Conservation (phyloP, 495 filamentous ascomycete species). For the Sabuloglossum arenarium region DNA sequence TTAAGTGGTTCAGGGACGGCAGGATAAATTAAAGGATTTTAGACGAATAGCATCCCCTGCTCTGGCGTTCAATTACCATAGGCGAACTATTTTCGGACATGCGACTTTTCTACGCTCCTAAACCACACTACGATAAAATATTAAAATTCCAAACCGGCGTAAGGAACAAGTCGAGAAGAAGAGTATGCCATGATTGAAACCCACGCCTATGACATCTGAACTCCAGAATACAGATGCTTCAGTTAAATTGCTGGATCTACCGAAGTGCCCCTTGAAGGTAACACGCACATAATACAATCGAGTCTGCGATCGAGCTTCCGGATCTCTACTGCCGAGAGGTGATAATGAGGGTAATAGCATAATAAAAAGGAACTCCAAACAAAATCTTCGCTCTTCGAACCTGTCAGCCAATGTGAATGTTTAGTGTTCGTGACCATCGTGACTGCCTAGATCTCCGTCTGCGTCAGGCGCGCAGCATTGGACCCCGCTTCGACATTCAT, state of each 20-base stretch:
- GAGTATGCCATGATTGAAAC: not conserved
- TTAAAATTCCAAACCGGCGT: no score
- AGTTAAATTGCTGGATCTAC: not conserved
- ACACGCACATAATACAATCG: no score
- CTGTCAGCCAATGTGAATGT: not conserved
- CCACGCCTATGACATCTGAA: not conserved
- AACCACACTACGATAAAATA: no score
- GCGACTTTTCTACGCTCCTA: no score
- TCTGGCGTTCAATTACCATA: no score
- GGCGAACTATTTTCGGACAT: no score
- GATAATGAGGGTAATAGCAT: no score
- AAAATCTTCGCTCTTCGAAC: not conserved
- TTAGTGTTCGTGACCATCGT: not conserved
- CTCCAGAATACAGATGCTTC: not conserved
- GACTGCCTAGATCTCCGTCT: not conserved
- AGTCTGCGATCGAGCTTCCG: no score
- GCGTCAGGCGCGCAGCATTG: slow-evolving; percentile 42
- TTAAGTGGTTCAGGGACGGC: not conserved
- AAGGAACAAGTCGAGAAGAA: not conserved
- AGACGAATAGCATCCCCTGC: no score
- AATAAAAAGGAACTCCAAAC: not conserved
- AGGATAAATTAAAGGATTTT: not conserved
- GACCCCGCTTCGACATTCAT: slow-evolving; percentile 47
- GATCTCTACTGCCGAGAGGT: no score
- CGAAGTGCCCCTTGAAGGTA: not conserved